Evolutionary conservation across 2,329 filamentous ascomycete genomes (phyloP).

Genomic region (Botryotinia narcissicola): DNA sequence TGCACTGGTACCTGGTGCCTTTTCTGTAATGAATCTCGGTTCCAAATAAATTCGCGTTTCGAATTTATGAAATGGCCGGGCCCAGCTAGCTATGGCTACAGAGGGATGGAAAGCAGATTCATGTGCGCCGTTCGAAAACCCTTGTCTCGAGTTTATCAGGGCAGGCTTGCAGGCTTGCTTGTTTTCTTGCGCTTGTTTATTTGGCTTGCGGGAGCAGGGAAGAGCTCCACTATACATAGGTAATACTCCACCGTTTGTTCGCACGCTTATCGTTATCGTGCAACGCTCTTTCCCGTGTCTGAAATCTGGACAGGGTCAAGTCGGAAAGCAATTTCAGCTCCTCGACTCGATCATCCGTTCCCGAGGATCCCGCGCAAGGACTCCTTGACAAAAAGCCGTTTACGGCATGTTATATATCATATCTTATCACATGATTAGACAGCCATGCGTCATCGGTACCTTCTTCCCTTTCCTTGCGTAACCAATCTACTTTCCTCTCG

Average conservation of each 20-base stretch:
- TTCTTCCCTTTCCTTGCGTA: neutral
- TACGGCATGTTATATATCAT: neutral
- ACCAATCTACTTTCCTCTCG: neutral
- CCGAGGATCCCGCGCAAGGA: neutral
- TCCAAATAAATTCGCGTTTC: neutral
- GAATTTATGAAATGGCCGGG: neutral
- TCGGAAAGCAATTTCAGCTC: neutral
- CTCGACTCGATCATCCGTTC: neutral
- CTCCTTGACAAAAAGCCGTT: neutral
- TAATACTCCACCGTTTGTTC: neutral
- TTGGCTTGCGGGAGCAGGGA: neutral
- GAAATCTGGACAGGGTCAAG: neutral
- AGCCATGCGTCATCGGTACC: neutral
- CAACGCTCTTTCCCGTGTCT: neutral
- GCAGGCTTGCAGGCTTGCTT: neutral
- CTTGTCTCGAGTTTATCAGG: neutral
- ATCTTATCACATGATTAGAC: conserved; percentile 8
- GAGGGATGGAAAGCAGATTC: neutral
- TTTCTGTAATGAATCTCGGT: neutral
- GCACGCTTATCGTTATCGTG: conserved; percentile 10
- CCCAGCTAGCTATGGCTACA: neutral
- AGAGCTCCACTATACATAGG: neutral
- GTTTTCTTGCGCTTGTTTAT: neutral
- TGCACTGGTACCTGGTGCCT: neutral
- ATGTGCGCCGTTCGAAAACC: neutral